phyloP scores from a whole-genome alignment of 805 yeast genomes.

The Ascoidea rubescens region DNA sequence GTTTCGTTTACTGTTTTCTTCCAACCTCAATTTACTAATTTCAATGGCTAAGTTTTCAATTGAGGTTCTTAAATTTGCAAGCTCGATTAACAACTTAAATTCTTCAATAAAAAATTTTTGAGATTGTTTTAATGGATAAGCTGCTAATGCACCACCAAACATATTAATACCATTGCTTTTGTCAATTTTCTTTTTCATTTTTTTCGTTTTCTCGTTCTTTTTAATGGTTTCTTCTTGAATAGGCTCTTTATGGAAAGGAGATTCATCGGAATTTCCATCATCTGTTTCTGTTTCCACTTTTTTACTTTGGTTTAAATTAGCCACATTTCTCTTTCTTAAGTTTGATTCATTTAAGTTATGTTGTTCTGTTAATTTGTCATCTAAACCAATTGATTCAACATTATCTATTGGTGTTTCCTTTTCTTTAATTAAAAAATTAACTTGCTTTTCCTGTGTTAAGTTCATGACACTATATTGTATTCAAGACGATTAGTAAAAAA shows the following conservation, averaged over 20 bases:
- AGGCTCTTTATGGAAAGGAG: not conserved
- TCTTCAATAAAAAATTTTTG: not conserved
- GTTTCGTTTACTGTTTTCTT: no score
- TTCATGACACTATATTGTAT: no score
- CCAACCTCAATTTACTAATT: no score
- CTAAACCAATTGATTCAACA: not conserved
- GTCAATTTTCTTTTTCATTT: not conserved
- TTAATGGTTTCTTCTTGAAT: not conserved
- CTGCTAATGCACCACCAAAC: slow-evolving; percentile 11
- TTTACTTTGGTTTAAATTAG: not conserved
- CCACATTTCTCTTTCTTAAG: not conserved
- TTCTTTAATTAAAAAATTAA: no score
- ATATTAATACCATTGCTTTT: slow-evolving; percentile 8
- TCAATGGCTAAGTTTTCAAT: no score
- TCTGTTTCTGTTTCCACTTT: not conserved
- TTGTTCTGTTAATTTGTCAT: not conserved
- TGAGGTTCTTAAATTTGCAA: no score
- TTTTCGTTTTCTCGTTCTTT: not conserved
- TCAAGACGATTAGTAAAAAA: no score
- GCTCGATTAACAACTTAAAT: no score
- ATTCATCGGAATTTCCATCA: not conserved
- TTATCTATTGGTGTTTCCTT: no score
- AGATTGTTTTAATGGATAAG: slow-evolving; percentile 3
- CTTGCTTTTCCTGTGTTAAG: no score
- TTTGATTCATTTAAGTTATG: not conserved